Conservation (phyloP, 306 rosid species). For the Lablab purpureus region DNA sequence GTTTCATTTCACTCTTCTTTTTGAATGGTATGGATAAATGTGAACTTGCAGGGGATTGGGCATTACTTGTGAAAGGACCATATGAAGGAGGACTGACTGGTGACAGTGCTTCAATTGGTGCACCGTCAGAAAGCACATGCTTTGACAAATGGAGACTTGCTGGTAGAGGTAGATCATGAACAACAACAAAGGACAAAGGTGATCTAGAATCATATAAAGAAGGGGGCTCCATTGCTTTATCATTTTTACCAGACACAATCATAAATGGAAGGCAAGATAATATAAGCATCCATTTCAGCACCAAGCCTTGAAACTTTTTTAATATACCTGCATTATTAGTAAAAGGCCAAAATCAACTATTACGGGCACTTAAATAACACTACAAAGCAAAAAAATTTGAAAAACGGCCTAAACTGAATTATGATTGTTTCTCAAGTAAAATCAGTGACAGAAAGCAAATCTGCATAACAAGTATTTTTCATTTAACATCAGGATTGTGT, state of each 20-base stretch:
- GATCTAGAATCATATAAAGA: slow-evolving; percentile 3
- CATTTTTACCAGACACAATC: slow-evolving; percentile 31
- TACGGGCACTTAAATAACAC: background rate
- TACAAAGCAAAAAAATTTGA: background rate
- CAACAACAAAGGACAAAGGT: slow-evolving; percentile 17
- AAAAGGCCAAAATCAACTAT: slow-evolving; percentile 36
- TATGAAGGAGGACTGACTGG: slow-evolving; percentile 14
- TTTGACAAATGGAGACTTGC: slow-evolving; percentile 9
- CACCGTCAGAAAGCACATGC: background rate
- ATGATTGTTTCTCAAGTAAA: slow-evolving; percentile 22
- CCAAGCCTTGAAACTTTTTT: slow-evolving; percentile 48
- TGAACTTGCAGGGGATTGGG: slow-evolving; percentile 63
- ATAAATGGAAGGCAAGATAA: slow-evolving; percentile 54
- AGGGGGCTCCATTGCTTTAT: slow-evolving; percentile 23
- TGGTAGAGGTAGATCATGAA: slow-evolving; percentile 19
- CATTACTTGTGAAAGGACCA: slow-evolving; percentile 11
- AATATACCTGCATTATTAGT: slow-evolving; percentile 61
- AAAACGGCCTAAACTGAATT: slow-evolving; percentile 11
- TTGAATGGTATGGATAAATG: slow-evolving; percentile 58
- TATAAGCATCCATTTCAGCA: slow-evolving; percentile 59
- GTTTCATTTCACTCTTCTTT: slow-evolving; percentile 4
- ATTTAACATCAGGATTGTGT: background rate
- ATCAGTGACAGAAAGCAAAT: slow-evolving; percentile 6
- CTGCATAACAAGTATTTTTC: background rate
- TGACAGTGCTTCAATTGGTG: slow-evolving; percentile 14